Evolutionary conservation across 2,329 filamentous ascomycete species (phyloP), one percentile per base, ranked within the genome.

Genomic region (Apiospora malaysiana): DNA sequence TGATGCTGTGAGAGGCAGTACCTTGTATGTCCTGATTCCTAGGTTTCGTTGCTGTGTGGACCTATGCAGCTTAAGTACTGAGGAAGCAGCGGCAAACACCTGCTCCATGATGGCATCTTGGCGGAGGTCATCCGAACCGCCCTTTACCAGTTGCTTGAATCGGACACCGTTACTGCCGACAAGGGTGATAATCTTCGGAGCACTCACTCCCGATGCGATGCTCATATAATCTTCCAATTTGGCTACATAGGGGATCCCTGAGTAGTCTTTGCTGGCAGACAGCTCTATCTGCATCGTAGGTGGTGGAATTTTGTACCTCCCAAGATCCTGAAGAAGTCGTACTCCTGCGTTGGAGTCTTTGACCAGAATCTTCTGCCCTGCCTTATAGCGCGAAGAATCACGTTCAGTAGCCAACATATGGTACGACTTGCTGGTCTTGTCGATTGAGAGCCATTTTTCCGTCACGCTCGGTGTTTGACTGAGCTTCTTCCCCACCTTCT

Each of bases 21-120:
- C 96, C 82, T 98, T 98, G 87, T 99, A 99, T 0, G 96, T 98
- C 71, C 97, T 89, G 78, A 99, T 97, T 10, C 92, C 93, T 14
- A 99, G 86, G 74, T 93, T 93, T 7, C 96, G 92, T 78, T 97
- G 94, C 49, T 94, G 92, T 2, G 96, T 98, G 16, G 91, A 89
- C 70, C 94, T 91, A 80, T 98, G 94, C 67, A 93, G 91, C 79
- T 93, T 93, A 37, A 99, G 85, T 27, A 99, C 89, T 68, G 93
- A 93, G 71, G 94, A 98, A 27, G 98, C 96, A 81, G 97, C 94
- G 71, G 95, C 94, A 80, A 99, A 99, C 1, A 99, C 96, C 82
- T 99, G 96, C 81, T 99, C 97, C 97, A 99, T 99, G 85, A 90
- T 99, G 63, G 95, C 94, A 78, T 99, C 96, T 83, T 99, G 96